phyloP scores from a whole-genome alignment of 1,284 basidiomycete genomes.

The Trametes sp. region DNA sequence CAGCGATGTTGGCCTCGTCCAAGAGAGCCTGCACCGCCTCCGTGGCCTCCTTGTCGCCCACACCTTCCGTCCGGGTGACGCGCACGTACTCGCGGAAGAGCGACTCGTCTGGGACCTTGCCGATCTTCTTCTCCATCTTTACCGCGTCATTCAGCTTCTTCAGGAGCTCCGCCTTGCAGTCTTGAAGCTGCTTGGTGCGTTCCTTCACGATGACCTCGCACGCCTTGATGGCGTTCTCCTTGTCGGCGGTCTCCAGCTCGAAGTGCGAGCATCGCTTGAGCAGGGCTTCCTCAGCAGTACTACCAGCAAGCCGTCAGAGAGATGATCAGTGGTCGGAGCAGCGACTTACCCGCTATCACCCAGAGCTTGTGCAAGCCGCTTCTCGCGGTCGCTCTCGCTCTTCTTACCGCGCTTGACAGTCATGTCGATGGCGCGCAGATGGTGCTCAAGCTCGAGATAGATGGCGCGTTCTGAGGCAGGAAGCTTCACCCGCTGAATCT shows the following conservation, averaged over 20 bases:
- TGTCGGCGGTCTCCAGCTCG: constrained; percentile 79
- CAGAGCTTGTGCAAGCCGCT: constrained; percentile 84
- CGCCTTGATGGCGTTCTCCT: constrained; percentile 85
- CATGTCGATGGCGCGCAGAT: constrained; percentile 89
- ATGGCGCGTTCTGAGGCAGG: constrained; percentile 96
- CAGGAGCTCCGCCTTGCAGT: constrained; percentile 80
- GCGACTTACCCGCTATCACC: constrained; percentile 80
- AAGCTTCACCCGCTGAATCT: constrained; percentile 74
- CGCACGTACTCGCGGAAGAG: constrained; percentile 82
- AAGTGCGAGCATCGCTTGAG: constrained; percentile 95
- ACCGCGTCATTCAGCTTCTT: constrained; percentile 72
- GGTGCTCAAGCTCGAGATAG: constrained; percentile 95
- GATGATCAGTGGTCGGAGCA: neutral
- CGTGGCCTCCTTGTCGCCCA: constrained; percentile 81
- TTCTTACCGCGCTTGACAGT: constrained; percentile 86
- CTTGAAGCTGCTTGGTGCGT: constrained; percentile 79
- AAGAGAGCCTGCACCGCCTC: constrained; percentile 65
- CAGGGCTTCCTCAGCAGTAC: constrained; percentile 89
- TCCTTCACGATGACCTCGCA: constrained; percentile 92
- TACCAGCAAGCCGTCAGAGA: constrained; percentile 36
- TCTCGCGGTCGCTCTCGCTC: constrained; percentile 91
- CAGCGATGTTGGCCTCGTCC: constrained; percentile 64
- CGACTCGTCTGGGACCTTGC: constrained; percentile 70
- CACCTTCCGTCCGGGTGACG: constrained; percentile 69
- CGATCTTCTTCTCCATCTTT: constrained; percentile 70